phyloP scores from a whole-genome alignment of 352 stramenopile species.

The Blastocystis sp. region DNA sequence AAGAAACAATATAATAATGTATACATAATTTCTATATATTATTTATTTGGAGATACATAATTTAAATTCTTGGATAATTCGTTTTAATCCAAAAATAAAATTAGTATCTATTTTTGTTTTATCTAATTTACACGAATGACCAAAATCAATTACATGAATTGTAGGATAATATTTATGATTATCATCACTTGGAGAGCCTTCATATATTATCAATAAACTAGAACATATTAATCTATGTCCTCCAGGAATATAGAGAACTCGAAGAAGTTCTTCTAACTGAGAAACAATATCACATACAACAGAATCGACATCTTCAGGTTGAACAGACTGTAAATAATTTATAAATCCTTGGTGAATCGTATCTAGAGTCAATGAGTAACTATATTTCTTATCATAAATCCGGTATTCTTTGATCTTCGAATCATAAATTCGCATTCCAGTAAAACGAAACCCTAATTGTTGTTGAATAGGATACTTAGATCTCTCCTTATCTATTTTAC shows the following conservation, averaged over 20 bases:
- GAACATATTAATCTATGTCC: conserved; percentile 15
- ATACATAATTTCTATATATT: no score
- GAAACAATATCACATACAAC: conserved; percentile 11
- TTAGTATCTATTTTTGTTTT: no score
- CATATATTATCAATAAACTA: conserved; percentile 30
- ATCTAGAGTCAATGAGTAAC: conserved; percentile 15
- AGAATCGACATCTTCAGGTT: not conserved
- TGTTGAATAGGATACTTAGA: conserved; percentile 35
- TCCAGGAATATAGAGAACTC: not conserved
- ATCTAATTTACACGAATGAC: no score
- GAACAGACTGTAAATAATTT: conserved; percentile 13
- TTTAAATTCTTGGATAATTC: no score
- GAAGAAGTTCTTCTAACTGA: conserved; percentile 8
- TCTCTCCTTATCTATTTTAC: conserved; percentile 32
- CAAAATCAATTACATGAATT: no score
- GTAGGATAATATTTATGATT: no score
- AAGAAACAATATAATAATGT: no score
- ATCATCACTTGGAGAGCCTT: no score
- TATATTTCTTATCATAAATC: conserved; percentile 29
- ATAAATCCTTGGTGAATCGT: conserved; percentile 16
- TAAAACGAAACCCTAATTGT: conserved; percentile 27
- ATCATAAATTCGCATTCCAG: conserved; percentile 32
- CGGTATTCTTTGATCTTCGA: conserved; percentile 7
- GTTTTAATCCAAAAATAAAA: no score
- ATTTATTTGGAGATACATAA: no score